A percentile compares a stretch with the other conserved stretches of the same genome.
Evolutionary conservation across 2,329 filamentous ascomycete species (phyloP).

Genomic region (Emergomyces pasteurianus): DNA sequence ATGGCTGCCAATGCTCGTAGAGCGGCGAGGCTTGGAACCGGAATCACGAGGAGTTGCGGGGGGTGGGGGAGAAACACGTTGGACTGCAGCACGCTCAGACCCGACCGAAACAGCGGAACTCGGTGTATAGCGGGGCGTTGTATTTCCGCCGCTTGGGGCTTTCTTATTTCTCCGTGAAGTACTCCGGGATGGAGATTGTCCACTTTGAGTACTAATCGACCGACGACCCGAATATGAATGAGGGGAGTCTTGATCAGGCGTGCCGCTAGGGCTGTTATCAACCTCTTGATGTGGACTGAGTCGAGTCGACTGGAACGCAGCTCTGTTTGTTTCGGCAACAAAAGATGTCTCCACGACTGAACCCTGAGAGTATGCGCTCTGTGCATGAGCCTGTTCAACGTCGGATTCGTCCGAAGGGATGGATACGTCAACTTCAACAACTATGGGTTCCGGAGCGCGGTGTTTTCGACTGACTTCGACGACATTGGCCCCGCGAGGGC

Average conservation of each 20-base stretch:
- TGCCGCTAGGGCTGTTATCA: slow-evolving; percentile 1
- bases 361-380: neutral
- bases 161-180: slow-evolving; percentile 2
- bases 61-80: slow-evolving; percentile 26
- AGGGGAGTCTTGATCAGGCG: neutral
- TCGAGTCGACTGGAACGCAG: slow-evolving; percentile 3
- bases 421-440: neutral
- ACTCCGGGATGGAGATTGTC: neutral
- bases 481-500: neutral
- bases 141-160: slow-evolving; percentile 15
- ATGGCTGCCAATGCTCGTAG: slow-evolving; percentile 27
- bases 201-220: neutral
- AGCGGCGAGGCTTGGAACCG: slow-evolving; percentile 23
- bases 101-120: slow-evolving; percentile 15
- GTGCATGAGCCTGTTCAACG: neutral
- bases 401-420: neutral
- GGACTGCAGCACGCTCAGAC: slow-evolving; percentile 30
- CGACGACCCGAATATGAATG: neutral
- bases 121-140: slow-evolving; percentile 14
- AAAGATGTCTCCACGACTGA: slow-evolving; percentile 12
- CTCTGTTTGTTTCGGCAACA: slow-evolving; percentile 7
- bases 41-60: slow-evolving; percentile 18
- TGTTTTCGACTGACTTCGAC: neutral
- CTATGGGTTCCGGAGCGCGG: neutral
- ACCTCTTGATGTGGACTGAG: slow-evolving; percentile 9